phyloP scores from a whole-genome alignment of 352 stramenopile genomes.

The Nothophytophthora sp. region DNA sequence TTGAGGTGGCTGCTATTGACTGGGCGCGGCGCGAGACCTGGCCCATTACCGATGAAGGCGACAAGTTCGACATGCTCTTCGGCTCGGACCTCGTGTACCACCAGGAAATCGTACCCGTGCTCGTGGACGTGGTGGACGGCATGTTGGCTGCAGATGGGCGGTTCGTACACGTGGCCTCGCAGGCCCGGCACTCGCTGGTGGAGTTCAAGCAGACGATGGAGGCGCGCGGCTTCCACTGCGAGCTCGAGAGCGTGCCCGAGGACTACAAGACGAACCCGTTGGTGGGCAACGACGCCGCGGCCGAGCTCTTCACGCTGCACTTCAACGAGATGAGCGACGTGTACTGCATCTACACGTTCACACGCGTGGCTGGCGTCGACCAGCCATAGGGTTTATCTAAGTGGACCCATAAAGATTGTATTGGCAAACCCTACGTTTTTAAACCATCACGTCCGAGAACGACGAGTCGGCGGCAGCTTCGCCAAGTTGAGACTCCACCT shows the following conservation, averaged over 20 bases:
- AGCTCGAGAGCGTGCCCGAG: constrained; percentile 70
- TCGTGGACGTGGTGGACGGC: constrained; percentile 79
- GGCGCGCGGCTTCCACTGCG: constrained; percentile 62
- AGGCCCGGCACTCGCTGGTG: constrained; percentile 75
- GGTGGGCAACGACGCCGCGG: constrained; percentile 56
- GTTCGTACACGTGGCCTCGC: constrained; percentile 83
- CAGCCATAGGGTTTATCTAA: constrained; percentile 25
- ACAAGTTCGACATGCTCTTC: constrained; percentile 73
- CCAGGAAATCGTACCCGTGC: constrained; percentile 76
- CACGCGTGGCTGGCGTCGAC: constrained; percentile 29
- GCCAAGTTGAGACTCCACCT: background rate
- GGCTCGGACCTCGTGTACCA: constrained; percentile 89
- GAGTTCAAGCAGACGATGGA: constrained; percentile 86
- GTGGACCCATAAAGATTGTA: constrained; percentile 18
- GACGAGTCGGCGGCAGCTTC: too few species aligned
- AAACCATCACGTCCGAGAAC: constrained; percentile 19
- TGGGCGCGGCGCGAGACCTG: constrained; percentile 80
- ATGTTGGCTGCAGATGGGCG: constrained; percentile 51
- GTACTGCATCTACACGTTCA: constrained; percentile 89
- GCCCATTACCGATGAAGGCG: constrained; percentile 35
- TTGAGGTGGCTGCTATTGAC: constrained; percentile 79
- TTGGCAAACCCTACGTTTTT: background rate
- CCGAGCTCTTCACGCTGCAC: constrained; percentile 83
- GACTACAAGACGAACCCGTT: constrained; percentile 87
- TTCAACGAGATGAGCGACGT: constrained; percentile 92